These are phyloP conservation scores for Pichia sp. DNA, from an alignment of 1,139 yeast species.

Conservation along the genomic window DNA sequence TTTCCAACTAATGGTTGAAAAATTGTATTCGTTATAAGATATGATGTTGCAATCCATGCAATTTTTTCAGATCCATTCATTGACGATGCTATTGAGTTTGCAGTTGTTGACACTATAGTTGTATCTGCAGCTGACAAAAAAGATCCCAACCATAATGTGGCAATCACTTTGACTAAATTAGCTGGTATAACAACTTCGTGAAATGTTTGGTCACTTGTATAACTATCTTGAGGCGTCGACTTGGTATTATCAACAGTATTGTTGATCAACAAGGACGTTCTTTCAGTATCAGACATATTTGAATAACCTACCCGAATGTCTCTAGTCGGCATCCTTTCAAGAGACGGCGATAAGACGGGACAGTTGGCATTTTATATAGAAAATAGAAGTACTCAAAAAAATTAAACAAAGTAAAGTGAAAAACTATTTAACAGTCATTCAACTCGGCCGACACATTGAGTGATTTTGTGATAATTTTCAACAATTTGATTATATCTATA, in stretches of 20 bases:
- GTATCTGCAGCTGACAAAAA: slow-evolving; percentile 33
- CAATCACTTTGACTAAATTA: slow-evolving; percentile 21
- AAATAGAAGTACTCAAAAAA: background rate
- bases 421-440: background rate
- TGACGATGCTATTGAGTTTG: slow-evolving; percentile 32
- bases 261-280: slow-evolving; percentile 9
- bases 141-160: slow-evolving; percentile 32
- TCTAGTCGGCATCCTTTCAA: background rate
- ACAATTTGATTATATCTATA: too few species aligned
- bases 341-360: background rate
- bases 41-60: slow-evolving; percentile 38
- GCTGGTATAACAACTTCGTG: slow-evolving; percentile 22
- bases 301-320: background rate
- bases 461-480: background rate
- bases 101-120: slow-evolving; percentile 35
- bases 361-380: background rate
- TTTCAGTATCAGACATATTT: slow-evolving; percentile 3
- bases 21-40: slow-evolving; percentile 50
- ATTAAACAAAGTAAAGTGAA: background rate
- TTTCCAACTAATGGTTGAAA: slow-evolving; percentile 81
- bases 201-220: slow-evolving; percentile 9
- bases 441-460: background rate
- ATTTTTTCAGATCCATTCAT: slow-evolving; percentile 34
- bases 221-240: slow-evolving; percentile 11
- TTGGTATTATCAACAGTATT: slow-evolving; percentile 8